These are phyloP conservation scores for Colletotrichum godetiae DNA, from an alignment of 2,329 filamentous ascomycete species.

Conservation along the genomic window DNA sequence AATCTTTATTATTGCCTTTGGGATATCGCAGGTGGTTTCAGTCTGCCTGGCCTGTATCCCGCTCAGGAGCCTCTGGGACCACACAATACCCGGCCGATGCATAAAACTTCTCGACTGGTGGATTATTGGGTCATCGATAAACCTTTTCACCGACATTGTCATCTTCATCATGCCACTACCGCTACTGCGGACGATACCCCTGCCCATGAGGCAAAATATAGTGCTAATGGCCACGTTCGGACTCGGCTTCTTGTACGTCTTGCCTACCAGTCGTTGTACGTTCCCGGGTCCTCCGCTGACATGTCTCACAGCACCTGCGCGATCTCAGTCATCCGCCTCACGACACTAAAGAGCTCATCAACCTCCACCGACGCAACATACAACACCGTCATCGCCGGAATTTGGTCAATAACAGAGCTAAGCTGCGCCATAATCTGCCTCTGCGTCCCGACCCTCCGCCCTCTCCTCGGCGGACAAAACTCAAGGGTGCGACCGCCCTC, in stretches of 20 bases:
- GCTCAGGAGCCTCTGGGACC: slow-evolving; percentile 40
- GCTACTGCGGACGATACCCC: slow-evolving; percentile 34
- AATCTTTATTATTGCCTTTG: slow-evolving; percentile 41
- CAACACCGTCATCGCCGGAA: slow-evolving; percentile 41
- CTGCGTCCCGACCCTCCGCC: slow-evolving; percentile 51
- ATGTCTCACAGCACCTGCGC: slow-evolving; percentile 37
- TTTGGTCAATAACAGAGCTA: slow-evolving; percentile 54
- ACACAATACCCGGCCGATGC: slow-evolving; percentile 37
- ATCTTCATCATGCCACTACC: slow-evolving; percentile 42
- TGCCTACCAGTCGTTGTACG: not conserved
- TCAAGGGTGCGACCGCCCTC: not conserved
- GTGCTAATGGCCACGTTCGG: slow-evolving; percentile 39
- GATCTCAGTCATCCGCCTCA: slow-evolving; percentile 45
- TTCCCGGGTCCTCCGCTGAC: not conserved
- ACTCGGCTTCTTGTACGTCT: slow-evolving; percentile 42
- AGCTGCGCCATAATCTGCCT: slow-evolving; percentile 52
- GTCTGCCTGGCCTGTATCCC: slow-evolving; percentile 43
- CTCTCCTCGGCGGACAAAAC: slow-evolving; percentile 37
- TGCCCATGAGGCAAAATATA: slow-evolving; percentile 37
- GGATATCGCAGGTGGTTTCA: slow-evolving; percentile 42
- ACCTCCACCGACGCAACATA: slow-evolving; percentile 46
- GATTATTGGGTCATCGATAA: slow-evolving; percentile 42
- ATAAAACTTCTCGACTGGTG: slow-evolving; percentile 42
- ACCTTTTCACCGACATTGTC: slow-evolving; percentile 41
- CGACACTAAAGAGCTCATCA: slow-evolving; percentile 43